Percentiles rank a stretch among this genome's conserved stretches.
phyloP scores from a whole-genome alignment of 2,329 filamentous ascomycete species.

The Talaromyces sp. region DNA sequence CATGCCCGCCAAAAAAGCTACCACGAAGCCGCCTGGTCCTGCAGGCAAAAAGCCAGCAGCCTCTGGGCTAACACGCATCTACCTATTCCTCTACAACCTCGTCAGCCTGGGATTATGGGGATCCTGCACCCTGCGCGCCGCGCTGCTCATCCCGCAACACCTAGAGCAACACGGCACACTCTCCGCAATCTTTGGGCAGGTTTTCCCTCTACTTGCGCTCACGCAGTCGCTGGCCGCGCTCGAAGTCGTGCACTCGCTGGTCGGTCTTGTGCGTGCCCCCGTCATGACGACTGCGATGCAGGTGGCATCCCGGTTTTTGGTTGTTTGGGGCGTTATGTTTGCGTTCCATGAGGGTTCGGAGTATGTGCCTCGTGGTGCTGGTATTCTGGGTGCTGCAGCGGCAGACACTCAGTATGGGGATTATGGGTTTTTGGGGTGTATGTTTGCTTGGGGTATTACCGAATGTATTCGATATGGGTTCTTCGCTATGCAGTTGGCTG shows the following conservation, averaged over 20 bases:
- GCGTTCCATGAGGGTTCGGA: slow-evolving; percentile 70
- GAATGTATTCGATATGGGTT: slow-evolving; percentile 92
- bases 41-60: slow-evolving; percentile 8
- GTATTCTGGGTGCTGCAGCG: slow-evolving; percentile 22
- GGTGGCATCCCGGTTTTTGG: slow-evolving; percentile 77
- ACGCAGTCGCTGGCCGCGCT: slow-evolving; percentile 79
- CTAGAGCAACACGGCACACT: slow-evolving; percentile 37
- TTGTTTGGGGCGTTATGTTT: slow-evolving; percentile 81
- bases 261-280: slow-evolving; percentile 80
- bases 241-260: slow-evolving; percentile 75
- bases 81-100: slow-evolving; percentile 83
- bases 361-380: slow-evolving; percentile 29
- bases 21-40: neutral
- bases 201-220: slow-evolving; percentile 45
- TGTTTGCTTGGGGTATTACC: slow-evolving; percentile 82
- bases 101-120: slow-evolving; percentile 73
- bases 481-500: slow-evolving; percentile 66
- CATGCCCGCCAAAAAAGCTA: slow-evolving; percentile 9
- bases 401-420: slow-evolving; percentile 27
- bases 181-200: slow-evolving; percentile 42
- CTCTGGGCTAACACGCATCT: slow-evolving; percentile 35
- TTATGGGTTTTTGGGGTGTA: slow-evolving; percentile 43
- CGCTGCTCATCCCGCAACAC: slow-evolving; percentile 46
- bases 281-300: slow-evolving; percentile 84
- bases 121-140: slow-evolving; percentile 66